phyloP scores from a whole-genome alignment of 345 rosid species.

The Syzygium grande region DNA sequence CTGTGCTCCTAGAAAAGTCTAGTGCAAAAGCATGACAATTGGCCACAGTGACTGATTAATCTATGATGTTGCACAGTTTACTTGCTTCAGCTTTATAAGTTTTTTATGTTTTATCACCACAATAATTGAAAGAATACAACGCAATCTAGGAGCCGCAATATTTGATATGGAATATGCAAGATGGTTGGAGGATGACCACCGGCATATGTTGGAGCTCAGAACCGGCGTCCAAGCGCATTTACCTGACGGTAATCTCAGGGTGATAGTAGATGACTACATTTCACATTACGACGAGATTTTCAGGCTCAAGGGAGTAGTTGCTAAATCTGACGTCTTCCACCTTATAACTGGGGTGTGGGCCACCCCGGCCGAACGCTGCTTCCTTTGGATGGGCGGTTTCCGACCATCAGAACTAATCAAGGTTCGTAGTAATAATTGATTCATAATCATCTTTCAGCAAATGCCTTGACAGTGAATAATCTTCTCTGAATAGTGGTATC shows the following conservation, averaged over 20 bases:
- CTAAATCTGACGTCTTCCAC: slow-evolving; percentile 81
- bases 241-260: slow-evolving; percentile 58
- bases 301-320: slow-evolving; percentile 53
- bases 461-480: not conserved
- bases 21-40: not conserved
- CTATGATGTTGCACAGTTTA: not conserved
- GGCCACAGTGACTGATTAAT: not conserved
- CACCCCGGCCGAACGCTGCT: slow-evolving; percentile 89
- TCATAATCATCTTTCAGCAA: not conserved
- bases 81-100: not conserved
- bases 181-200: slow-evolving; percentile 86
- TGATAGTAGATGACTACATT: slow-evolving; percentile 67
- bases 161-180: slow-evolving; percentile 93
- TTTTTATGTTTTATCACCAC: not conserved
- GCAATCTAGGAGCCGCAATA: slow-evolving; percentile 60
- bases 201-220: slow-evolving; percentile 81
- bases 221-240: slow-evolving; percentile 70
- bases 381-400: slow-evolving; percentile 98
- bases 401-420: slow-evolving; percentile 92
- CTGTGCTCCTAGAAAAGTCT: not conserved
- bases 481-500: not conserved
- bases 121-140: not conserved
- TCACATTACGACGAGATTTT: slow-evolving; percentile 89
- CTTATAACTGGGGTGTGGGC: slow-evolving; percentile 87
- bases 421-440: slow-evolving; percentile 23